phyloP scores from a whole-genome alignment of 2,329 filamentous ascomycete species.

The Dothideomycetes sp. region DNA sequence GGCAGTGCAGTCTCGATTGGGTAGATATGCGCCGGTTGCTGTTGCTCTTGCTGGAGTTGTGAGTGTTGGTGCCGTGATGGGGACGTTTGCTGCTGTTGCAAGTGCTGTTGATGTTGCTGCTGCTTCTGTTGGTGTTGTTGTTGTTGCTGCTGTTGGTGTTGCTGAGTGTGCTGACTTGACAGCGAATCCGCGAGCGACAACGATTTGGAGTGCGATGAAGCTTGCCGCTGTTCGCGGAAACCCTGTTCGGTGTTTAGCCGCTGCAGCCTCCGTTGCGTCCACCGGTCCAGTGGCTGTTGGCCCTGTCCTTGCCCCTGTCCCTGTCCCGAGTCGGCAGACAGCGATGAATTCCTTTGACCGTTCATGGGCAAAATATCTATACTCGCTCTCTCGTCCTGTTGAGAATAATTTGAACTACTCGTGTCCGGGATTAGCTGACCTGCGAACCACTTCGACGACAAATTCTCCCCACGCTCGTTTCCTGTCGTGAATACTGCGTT shows the following conservation, averaged over 20 bases:
- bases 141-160: constrained; percentile 16
- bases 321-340: constrained; percentile 27
- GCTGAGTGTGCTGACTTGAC: constrained; percentile 23
- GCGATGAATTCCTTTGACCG: not conserved
- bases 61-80: constrained; percentile 4
- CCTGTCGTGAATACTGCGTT: not conserved
- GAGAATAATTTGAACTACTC: too few relatives aligned
- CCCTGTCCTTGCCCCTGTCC: too few relatives aligned
- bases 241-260: constrained; percentile 31
- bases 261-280: constrained; percentile 29
- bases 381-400: not conserved
- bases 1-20: constrained; percentile 4
- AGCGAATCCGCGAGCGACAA: not conserved
- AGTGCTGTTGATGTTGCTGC: constrained; percentile 2
- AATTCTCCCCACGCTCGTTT: not conserved
- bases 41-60: not conserved
- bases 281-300: constrained; percentile 27
- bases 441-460: constrained; percentile 7
- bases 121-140: too few relatives aligned
- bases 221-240: constrained; percentile 28
- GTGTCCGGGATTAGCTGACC: constrained; percentile 9
- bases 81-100: not conserved
- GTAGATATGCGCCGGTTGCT: constrained; percentile 6
- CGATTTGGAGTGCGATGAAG: constrained; percentile 9
- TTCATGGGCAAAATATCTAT: too few relatives aligned